These are phyloP conservation scores for Hsuehochloa calcarea DNA, from an alignment of 176 grass and related monocot genomes.

Conservation along the genomic window DNA sequence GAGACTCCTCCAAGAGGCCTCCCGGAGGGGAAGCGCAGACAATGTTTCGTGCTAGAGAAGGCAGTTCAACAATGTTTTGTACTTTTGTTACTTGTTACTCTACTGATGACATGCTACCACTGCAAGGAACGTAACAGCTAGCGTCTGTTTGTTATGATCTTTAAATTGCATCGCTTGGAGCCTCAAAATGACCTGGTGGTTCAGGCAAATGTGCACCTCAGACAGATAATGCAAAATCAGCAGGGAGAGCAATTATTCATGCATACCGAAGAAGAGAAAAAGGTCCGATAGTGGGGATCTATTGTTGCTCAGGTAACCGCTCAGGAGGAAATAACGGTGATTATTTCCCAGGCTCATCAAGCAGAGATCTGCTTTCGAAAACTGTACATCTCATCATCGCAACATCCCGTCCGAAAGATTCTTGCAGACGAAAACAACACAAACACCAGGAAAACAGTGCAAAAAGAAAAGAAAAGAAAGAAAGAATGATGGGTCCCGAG, in stretches of 20 bases:
- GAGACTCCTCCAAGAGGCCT: constrained; percentile 61
- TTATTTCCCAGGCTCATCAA: constrained; percentile 47
- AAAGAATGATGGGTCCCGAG: background rate
- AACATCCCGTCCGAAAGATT: background rate
- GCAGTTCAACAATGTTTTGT: background rate
- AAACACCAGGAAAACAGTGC: background rate
- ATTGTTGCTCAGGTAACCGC: constrained; percentile 81
- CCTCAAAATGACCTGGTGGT: background rate
- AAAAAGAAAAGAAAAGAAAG: no score
- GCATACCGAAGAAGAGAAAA: background rate
- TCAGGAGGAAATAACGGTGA: constrained; percentile 58
- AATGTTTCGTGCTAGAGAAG: constrained; percentile 4
- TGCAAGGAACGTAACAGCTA: background rate
- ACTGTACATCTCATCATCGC: constrained; percentile 33
- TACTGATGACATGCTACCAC: background rate
- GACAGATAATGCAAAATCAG: background rate
- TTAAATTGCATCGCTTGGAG: background rate
- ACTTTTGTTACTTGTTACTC: background rate
- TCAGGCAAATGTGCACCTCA: background rate
- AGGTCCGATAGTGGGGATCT: background rate
- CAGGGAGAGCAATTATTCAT: background rate
- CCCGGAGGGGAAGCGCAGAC: constrained; percentile 66
- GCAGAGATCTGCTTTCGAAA: constrained; percentile 32
- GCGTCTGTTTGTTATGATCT: background rate
- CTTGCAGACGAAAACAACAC: no score